Base-by-base conservation (phyloP, 2,329 filamentous ascomycete genomes). In the Clonostachys rosea region DNA sequence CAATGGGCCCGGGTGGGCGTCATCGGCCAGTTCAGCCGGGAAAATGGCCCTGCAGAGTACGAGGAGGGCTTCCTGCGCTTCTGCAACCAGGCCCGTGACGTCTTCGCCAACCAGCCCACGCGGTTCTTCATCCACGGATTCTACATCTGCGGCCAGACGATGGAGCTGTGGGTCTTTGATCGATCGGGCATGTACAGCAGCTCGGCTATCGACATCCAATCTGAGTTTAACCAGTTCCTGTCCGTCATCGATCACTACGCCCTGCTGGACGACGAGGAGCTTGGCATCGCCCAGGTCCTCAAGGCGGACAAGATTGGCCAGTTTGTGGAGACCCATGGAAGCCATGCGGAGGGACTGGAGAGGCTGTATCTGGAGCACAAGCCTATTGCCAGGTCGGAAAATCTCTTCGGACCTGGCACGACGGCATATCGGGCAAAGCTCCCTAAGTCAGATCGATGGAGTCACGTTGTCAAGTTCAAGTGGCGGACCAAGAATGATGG, bases 81-180 rank as follows among this genome's bases (percentile, higher is more conserved):
- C 36, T 39, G 36, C 36, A n/a, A 18, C 36, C 36, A 39, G 14
- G 36, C 36, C 36, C 14, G 36, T 12, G 14, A 39, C 14, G 36
- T 39, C 17, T 39, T 39, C 17, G 17, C 36, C 10, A 8, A n/a
- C 14, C 36, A 39, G 36, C 36, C 36, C 14, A 39, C 36, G 17
- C 36, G 36, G 14, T 18, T 39, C 36, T 39, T n/a, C 17, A 20
- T 53, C 4, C 53, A 56, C 20, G 55, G 42, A 4, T 56, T 48
- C 40, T 33, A 17, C 3, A 30, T 54, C 14, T 39, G 14, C 33
- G 49, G 37, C 10, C 49, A 48, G 1, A 50, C 30, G 20, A 49
- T 56, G 47, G 54, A 59, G 42, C 44, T 56, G n/a, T 54, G 52
- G 52, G 35, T 59, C 6, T 59, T 58, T 6, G 50, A 53, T 40